These are phyloP conservation scores for Ustilago crameri DNA, from an alignment of 1,284 basidiomycete genomes.

Conservation along the genomic window DNA sequence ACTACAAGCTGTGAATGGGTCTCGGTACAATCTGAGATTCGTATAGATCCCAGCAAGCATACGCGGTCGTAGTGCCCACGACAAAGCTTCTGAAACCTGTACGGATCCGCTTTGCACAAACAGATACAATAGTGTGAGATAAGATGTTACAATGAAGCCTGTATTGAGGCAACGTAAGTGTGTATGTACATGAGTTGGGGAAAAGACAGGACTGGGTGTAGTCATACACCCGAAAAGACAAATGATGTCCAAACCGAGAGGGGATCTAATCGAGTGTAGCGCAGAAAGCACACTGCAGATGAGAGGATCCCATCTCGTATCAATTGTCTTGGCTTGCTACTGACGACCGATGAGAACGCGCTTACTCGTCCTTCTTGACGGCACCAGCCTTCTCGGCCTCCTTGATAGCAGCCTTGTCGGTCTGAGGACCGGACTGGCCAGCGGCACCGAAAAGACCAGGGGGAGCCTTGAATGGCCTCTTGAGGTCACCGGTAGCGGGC, in stretches of 20 bases:
- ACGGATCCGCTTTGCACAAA: too few species aligned
- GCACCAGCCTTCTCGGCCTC: constrained; percentile 83
- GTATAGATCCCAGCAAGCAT: too few species aligned
- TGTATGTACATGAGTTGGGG: constrained; percentile 34
- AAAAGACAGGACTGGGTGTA: not conserved
- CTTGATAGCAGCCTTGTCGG: constrained; percentile 84
- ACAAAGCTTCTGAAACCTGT: too few species aligned
- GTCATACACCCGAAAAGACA: not conserved
- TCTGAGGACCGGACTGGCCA: constrained; percentile 71
- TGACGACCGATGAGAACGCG: not conserved
- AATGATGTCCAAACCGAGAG: not conserved
- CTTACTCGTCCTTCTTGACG: constrained; percentile 80
- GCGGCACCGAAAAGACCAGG: constrained; percentile 76
- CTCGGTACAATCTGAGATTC: too few species aligned
- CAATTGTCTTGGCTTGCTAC: too few species aligned
- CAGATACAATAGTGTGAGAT: not conserved
- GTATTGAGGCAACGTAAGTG: not conserved
- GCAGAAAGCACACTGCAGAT: too few species aligned
- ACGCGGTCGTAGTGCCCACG: too few species aligned
- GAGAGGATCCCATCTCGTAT: too few species aligned
- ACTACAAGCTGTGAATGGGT: too few species aligned
- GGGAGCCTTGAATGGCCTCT: constrained; percentile 87
- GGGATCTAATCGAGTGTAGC: too few species aligned
- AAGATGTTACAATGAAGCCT: constrained; percentile 2
- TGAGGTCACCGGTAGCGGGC: constrained; percentile 82